Conservation (phyloP, 2,329 filamentous ascomycete species). For the Colletotrichum musae region DNA sequence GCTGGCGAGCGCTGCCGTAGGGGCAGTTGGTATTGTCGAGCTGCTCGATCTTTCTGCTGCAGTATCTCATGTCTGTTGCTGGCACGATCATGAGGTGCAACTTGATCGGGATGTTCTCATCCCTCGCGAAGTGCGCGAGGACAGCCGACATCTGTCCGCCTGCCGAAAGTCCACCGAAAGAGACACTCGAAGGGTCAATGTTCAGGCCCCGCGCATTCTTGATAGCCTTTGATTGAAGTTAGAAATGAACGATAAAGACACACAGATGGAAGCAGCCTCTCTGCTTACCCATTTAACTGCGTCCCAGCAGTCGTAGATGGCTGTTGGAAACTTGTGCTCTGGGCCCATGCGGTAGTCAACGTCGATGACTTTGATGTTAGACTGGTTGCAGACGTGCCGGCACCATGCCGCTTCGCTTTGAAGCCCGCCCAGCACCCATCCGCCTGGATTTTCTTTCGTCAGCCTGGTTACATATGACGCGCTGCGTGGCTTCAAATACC, state of each 20-base stretch:
- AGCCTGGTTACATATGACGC: rapidly evolving
- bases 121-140: conserved; percentile 51
- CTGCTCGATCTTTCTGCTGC: conserved; percentile 40
- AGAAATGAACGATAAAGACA: neutral
- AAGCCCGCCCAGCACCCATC: conserved; percentile 47
- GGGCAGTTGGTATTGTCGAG: conserved; percentile 43
- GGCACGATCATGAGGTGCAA: conserved; percentile 51
- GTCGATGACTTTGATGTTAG: conserved; percentile 47
- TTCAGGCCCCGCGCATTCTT: conserved; percentile 38
- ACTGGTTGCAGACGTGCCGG: conserved; percentile 46
- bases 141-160: conserved; percentile 50
- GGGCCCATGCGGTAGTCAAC: conserved; percentile 49
- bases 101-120: conserved; percentile 48
- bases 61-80: conserved; percentile 51
- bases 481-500: conserved; percentile 24
- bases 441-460: conserved; percentile 27
- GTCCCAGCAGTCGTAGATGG: conserved; percentile 47
- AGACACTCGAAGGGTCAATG: conserved; percentile 42
- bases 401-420: conserved; percentile 48
- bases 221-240: conserved; percentile 18
- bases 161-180: conserved; percentile 46
- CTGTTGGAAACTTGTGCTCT: conserved; percentile 45
- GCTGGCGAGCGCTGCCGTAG: conserved; percentile 46
- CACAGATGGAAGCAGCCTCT: too few species aligned
- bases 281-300: conserved; percentile 48